phyloP scores from a whole-genome alignment of 2,329 filamentous ascomycete species.

The Proliferodiscus dingleyae region DNA sequence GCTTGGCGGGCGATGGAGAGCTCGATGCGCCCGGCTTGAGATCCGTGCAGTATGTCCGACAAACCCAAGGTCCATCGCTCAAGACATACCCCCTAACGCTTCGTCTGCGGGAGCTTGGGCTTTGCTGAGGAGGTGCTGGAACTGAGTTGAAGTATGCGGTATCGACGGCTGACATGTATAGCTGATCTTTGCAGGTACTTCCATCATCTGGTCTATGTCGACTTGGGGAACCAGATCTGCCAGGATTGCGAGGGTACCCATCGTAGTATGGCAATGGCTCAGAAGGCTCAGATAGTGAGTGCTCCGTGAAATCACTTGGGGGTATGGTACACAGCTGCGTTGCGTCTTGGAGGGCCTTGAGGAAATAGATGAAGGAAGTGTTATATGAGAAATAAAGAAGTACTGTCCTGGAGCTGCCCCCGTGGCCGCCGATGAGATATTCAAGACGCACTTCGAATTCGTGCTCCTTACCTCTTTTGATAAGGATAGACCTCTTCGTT shows the following conservation, averaged over 20 bases:
- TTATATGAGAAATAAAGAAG: conserved; percentile 1
- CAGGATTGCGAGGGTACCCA: not conserved
- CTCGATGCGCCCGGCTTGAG: not conserved
- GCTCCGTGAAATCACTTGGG: not conserved
- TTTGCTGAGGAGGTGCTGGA: too few species aligned
- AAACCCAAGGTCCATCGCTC: conserved; percentile 10
- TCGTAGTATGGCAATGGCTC: not conserved
- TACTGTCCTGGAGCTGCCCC: not conserved
- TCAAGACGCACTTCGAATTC: conserved; percentile 8
- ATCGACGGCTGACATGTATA: not conserved
- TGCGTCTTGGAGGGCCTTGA: conserved; percentile 6
- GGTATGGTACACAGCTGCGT: conserved; percentile 10
- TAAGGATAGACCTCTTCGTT: not conserved
- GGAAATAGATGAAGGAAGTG: conserved; percentile 9
- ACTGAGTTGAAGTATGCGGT: not conserved
- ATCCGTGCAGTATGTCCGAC: not conserved
- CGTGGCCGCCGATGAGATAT: conserved; percentile 4
- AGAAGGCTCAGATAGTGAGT: not conserved
- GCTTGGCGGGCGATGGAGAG: not conserved
- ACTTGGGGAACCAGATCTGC: not conserved
- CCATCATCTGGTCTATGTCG: not conserved
- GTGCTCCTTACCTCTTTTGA: not conserved
- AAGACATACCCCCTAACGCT: conserved; percentile 6
- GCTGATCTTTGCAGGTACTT: too few species aligned
- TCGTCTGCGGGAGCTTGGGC: not conserved